phyloP scores from a whole-genome alignment of 1,284 basidiomycete species.

The Apiotrichum gracile region DNA sequence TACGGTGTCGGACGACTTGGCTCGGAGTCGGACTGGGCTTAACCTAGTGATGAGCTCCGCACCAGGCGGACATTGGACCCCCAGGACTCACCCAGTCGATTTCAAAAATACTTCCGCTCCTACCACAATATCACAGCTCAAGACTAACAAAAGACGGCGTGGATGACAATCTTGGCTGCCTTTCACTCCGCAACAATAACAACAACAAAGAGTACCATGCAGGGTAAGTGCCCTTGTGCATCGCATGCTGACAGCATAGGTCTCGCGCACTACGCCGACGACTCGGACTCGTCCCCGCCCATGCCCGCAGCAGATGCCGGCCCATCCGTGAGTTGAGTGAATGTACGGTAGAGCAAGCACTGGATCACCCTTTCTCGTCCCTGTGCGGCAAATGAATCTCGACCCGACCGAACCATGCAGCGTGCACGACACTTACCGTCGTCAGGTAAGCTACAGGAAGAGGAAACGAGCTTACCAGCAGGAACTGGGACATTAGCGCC shows the following conservation, averaged over 20 bases:
- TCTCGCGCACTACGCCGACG: slow-evolving; percentile 13
- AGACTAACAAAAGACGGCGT: no score
- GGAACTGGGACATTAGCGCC: no score
- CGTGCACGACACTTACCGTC: no score
- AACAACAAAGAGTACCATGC: slow-evolving; percentile 1
- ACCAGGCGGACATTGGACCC: no score
- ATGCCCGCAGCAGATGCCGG: not conserved
- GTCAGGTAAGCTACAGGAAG: not conserved
- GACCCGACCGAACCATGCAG: not conserved
- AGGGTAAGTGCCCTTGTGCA: slow-evolving; percentile 1
- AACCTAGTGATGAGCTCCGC: no score
- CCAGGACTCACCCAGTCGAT: no score
- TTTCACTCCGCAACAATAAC: not conserved
- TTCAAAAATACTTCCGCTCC: no score
- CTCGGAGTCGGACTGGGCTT: no score
- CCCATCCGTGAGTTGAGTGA: slow-evolving; percentile 13
- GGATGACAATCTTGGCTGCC: no score
- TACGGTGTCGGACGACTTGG: no score
- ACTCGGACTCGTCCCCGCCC: slow-evolving; percentile 11
- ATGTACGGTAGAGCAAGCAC: not conserved
- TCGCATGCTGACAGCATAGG: slow-evolving; percentile 3
- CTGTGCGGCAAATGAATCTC: not conserved
- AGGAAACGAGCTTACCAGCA: no score
- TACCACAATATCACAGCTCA: no score
- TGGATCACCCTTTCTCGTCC: slow-evolving; percentile 9